These are phyloP conservation scores for Cladosporium austrohemisphaericum DNA, from an alignment of 2,329 filamentous ascomycete species.

Conservation along the genomic window DNA sequence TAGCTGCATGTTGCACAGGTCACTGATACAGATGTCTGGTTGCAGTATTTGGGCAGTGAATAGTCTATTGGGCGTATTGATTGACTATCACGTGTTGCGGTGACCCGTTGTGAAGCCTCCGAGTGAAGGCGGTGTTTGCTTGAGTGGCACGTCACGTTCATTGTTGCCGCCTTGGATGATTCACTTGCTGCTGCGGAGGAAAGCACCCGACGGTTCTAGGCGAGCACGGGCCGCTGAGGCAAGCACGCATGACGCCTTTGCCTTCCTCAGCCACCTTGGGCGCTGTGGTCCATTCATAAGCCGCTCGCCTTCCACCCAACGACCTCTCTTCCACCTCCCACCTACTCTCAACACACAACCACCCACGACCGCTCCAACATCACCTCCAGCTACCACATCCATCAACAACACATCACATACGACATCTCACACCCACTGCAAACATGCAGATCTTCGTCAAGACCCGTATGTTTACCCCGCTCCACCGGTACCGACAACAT, in stretches of 20 bases:
- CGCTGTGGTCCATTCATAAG: not conserved
- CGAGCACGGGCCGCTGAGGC: not conserved
- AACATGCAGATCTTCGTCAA: slow-evolving; percentile 97
- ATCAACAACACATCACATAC: slow-evolving; percentile 10
- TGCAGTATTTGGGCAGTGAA: too few relatives aligned
- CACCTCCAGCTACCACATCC: slow-evolving; percentile 6
- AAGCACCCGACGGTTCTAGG: not conserved
- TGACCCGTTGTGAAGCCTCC: not conserved
- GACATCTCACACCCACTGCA: slow-evolving; percentile 23
- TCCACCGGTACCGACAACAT: slow-evolving; percentile 21
- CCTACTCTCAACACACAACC: not conserved
- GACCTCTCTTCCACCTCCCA: not conserved
- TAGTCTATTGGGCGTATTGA: too few relatives aligned
- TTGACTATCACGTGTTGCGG: too few relatives aligned
- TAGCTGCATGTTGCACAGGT: slow-evolving; percentile 11
- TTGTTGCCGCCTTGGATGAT: not conserved
- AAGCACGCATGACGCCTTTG: not conserved
- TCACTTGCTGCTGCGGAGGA: not conserved
- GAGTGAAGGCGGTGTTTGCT: not conserved
- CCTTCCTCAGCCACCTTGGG: not conserved
- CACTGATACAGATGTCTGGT: not conserved
- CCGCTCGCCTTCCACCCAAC: slow-evolving; percentile 5
- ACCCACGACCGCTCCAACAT: not conserved
- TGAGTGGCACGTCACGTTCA: too few relatives aligned
- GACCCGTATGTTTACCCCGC: slow-evolving; percentile 65